A percentile compares a stretch with the other conserved stretches of the same genome.
These are phyloP conservation scores for Talaromyces islandicus DNA, from an alignment of 2,329 filamentous ascomycete genomes.

Conservation along the genomic window DNA sequence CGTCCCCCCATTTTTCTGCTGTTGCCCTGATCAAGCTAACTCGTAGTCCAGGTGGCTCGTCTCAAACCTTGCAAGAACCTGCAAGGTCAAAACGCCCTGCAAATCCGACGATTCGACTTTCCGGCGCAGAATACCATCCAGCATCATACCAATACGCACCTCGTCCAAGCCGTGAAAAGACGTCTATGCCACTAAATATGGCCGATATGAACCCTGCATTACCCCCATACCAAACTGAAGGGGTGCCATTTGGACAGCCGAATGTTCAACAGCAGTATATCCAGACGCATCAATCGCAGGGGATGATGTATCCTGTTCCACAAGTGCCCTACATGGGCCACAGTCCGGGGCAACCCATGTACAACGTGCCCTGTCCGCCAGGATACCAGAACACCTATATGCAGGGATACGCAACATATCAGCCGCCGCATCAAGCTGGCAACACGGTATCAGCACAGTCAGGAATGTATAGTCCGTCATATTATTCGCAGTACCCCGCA, in stretches of 20 bases:
- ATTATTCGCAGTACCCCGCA: constrained; percentile 18
- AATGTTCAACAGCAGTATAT: constrained; percentile 23
- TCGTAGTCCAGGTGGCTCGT: neutral
- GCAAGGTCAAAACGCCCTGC: neutral
- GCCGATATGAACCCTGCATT: constrained; percentile 23
- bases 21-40: neutral
- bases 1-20: neutral
- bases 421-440: constrained; percentile 12
- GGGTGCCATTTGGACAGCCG: constrained; percentile 20
- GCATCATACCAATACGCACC: constrained; percentile 14
- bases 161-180: constrained; percentile 16
- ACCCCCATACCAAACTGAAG: constrained; percentile 15
- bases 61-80: constrained; percentile 5
- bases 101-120: constrained; percentile 11
- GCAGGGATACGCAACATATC: constrained; percentile 20
- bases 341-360: constrained; percentile 16
- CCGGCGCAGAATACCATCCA: constrained; percentile 17
- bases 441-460: constrained; percentile 15
- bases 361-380: constrained; percentile 19
- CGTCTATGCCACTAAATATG: constrained; percentile 22
- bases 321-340: constrained; percentile 11
- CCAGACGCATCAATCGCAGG: constrained; percentile 17
- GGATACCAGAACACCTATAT: constrained; percentile 23
- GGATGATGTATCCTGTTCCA: constrained; percentile 25
- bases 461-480: constrained; percentile 18